phyloP scores from a whole-genome alignment of 2,329 filamentous ascomycete species.

The Aspergillus intermedius region DNA sequence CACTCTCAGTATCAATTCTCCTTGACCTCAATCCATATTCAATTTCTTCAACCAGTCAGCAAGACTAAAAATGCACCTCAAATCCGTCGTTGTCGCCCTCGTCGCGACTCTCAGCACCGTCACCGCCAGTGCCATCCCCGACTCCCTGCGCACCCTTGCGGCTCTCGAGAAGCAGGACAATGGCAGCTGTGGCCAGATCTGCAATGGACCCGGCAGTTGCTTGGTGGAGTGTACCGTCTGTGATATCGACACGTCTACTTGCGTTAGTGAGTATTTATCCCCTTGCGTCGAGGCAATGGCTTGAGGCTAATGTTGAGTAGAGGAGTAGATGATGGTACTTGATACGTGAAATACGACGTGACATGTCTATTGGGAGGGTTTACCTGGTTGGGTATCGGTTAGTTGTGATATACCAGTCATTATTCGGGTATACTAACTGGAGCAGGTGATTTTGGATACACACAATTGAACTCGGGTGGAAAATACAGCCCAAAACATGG shows the following conservation, averaged over 20 bases:
- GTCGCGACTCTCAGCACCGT: neutral
- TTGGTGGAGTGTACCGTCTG: constrained; percentile 3
- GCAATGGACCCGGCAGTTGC: constrained; percentile 3
- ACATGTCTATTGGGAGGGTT: no score
- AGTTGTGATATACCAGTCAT: no score
- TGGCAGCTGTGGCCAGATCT: constrained; percentile 4
- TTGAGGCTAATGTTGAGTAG: no score
- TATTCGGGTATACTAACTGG: no score
- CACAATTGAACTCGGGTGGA: no score
- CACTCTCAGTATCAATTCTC: no score
- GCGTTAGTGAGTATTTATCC: neutral
- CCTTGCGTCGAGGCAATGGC: no score
- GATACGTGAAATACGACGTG: neutral
- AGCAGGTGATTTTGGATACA: no score
- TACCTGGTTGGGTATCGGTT: no score
- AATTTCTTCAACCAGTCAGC: neutral
- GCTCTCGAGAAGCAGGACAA: neutral
- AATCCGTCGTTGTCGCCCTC: neutral
- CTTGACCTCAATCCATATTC: neutral
- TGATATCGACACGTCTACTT: neutral
- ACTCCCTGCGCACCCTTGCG: neutral
- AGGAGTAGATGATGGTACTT: no score
- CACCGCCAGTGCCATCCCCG: neutral
- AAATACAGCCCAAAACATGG: no score
- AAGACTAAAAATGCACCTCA: neutral